Evolutionary conservation across 441 rosid species (phyloP).

Genomic region (Hura crepitans): DNA sequence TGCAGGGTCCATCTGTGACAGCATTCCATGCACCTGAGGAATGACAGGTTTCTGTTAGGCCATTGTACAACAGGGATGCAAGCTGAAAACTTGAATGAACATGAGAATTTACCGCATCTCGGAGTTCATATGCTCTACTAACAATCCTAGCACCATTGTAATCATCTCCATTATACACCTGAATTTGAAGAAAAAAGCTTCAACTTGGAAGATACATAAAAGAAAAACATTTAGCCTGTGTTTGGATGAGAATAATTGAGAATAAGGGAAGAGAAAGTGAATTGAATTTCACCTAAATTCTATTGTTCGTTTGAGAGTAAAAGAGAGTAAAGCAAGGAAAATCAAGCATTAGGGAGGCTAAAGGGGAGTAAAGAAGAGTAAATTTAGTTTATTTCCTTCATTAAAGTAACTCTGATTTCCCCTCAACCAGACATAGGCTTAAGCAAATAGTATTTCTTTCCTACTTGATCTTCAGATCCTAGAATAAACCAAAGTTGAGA

Average conservation of each 20-base stretch:
- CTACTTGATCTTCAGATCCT: background rate
- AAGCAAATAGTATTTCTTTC: background rate
- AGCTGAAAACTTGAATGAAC: background rate
- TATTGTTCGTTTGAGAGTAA: no score
- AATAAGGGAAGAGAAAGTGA: no score
- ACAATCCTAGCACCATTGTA: conserved; percentile 94
- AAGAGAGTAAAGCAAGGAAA: no score
- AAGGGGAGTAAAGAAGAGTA: no score
- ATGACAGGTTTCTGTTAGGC: conserved; percentile 7
- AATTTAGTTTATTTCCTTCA: no score
- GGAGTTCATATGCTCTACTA: conserved; percentile 89
- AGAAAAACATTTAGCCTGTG: background rate
- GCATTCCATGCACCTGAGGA: conserved; percentile 89
- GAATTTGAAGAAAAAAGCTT: conserved; percentile 19
- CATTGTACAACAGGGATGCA: background rate
- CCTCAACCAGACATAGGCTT: no score
- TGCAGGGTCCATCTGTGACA: conserved; percentile 97
- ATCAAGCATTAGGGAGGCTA: no score
- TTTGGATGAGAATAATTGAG: no score
- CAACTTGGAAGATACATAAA: background rate
- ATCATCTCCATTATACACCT: conserved; percentile 94
- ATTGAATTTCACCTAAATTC: no score
- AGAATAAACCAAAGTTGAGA: background rate
- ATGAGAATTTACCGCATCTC: conserved; percentile 66
- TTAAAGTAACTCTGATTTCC: no score